Conservation (phyloP, 2,329 filamentous ascomycete genomes). For the Penicillium sp. region DNA sequence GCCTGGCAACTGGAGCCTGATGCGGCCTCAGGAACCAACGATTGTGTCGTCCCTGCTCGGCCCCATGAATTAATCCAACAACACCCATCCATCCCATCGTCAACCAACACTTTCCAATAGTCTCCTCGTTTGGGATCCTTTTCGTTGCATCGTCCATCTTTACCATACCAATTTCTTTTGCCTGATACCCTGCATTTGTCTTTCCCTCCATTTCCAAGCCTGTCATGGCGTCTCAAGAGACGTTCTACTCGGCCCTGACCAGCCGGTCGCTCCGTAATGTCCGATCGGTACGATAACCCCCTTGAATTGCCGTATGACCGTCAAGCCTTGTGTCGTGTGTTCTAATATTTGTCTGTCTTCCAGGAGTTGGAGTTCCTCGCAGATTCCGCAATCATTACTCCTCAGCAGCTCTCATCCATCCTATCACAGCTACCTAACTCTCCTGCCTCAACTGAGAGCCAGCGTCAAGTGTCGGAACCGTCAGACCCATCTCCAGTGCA, state of each 20-base stretch:
- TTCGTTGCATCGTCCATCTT: not conserved
- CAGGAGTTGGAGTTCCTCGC: conserved; percentile 91
- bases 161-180: not conserved
- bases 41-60: conserved; percentile 13
- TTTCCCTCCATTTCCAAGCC: conserved; percentile 6
- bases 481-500: conserved; percentile 30
- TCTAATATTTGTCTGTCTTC: conserved; percentile 13
- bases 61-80: conserved; percentile 14
- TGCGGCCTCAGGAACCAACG: conserved; percentile 17
- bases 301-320: not conserved
- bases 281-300: conserved; percentile 69
- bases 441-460: conserved; percentile 55
- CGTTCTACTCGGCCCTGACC: conserved; percentile 61
- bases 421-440: conserved; percentile 71
- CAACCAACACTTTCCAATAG: conserved; percentile 4
- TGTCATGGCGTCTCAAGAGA: conserved; percentile 40
- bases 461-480: conserved; percentile 22
- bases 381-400: conserved; percentile 78
- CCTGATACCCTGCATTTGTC: not conserved
- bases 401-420: conserved; percentile 76
- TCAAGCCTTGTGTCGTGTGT: not conserved
- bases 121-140: conserved; percentile 1
- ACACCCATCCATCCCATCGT: conserved; percentile 16
- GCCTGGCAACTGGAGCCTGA: conserved; percentile 3
- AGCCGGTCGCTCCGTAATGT: conserved; percentile 87